Evolutionary conservation across 495 filamentous ascomycete species (phyloP), one percentile per base, ranked within the genome.

Genomic region (Cenococcum geophilum): DNA sequence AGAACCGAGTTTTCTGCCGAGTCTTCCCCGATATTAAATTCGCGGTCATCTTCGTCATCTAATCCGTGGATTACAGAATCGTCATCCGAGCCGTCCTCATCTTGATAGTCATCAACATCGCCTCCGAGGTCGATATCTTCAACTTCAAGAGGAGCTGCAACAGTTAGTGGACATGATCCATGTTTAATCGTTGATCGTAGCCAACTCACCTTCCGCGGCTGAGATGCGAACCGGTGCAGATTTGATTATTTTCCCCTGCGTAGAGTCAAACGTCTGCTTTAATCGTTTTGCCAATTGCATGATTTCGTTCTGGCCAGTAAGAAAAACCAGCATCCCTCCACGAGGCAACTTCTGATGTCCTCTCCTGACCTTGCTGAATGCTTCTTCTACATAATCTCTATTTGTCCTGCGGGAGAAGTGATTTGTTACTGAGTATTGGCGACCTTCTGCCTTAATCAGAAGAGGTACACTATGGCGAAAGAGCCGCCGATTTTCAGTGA

Each of bases 251-350:
- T 37, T 74, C 72, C 22, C 74, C 60, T 79, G 73, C 6, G 82
- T 82, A 20, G 82, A 77, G 40, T 78, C 81, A 67, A 95, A 93
- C 4, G 83, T 77, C 59, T 87, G 78, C 70, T 86, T 89, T 47
- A 99, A 72, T 57, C 80, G 81, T 70, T 91, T 92, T 51, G 86
- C 83, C 5, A 99, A 78, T 22, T 83, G 80, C 25, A 77, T 78
- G 67, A 99, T 97, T 68, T 99, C 95, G 58, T 88, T 88, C 69
- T 96, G 90, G 10, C 95, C 91, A 11, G 95, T 99, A 57, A 99
- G 75, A 66, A 99, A 99, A 11, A 99, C 92, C 53, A 99, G 83
- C 73, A 99, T 89, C 25, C 88, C 89, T 37, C 95, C 95, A 8
- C 89, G 84, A 34, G 95, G 95, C 5, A 99, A 81, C 66, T 96